These are phyloP conservation scores for Cytospora piceicola DNA, from an alignment of 2,329 filamentous ascomycete genomes.

Conservation along the genomic window DNA sequence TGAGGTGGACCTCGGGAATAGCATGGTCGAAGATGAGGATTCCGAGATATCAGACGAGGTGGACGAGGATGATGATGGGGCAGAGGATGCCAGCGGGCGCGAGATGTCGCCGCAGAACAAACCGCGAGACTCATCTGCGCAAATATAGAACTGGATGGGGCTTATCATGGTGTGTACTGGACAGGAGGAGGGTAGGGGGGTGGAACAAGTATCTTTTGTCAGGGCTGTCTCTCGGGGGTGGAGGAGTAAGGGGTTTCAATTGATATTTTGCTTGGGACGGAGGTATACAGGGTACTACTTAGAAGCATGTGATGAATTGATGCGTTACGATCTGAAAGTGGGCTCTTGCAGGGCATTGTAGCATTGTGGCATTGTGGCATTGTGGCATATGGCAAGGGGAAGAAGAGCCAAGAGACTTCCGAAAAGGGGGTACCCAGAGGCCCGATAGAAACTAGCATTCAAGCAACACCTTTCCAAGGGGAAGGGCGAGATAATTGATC, in stretches of 20 bases:
- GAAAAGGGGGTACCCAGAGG: not conserved
- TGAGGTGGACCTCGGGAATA: constrained; percentile 40
- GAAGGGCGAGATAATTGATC: not conserved
- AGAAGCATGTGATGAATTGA: constrained; percentile 25
- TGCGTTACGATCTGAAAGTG: constrained; percentile 13
- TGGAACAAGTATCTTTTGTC: not conserved
- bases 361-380: too few relatives aligned
- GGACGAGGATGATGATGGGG: constrained; percentile 38
- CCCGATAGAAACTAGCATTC: not conserved
- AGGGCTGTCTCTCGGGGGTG: not conserved
- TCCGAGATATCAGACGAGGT: constrained; percentile 41
- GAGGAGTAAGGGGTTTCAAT: constrained; percentile 2
- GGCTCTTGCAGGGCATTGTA: not conserved
- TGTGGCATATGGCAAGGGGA: not conserved
- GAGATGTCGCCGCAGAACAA: constrained; percentile 13
- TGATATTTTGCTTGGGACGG: constrained; percentile 7
- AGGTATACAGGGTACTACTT: constrained; percentile 8
- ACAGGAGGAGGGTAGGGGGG: too few relatives aligned
- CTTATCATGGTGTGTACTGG: constrained; percentile 1
- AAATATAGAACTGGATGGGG: constrained; percentile 7
- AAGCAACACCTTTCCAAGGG: not conserved
- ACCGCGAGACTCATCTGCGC: constrained; percentile 9
- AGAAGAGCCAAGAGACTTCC: not conserved
- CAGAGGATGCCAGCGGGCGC: constrained; percentile 33
- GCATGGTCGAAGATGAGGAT: constrained; percentile 39